phyloP scores from a whole-genome alignment of 75 land plant genomes.

The Pinus albicaulis region DNA sequence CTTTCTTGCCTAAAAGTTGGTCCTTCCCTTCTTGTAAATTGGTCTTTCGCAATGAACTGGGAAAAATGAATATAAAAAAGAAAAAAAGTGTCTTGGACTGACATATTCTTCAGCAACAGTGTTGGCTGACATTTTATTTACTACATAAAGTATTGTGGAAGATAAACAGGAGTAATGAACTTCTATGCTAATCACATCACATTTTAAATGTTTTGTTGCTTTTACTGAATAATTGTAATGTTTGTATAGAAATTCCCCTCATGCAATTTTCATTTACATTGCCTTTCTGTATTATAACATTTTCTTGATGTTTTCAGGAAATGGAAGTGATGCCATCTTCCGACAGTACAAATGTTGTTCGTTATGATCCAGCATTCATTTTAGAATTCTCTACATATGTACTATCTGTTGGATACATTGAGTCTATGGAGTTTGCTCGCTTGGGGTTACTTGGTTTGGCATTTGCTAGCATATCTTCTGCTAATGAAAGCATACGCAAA shows the following conservation, averaged over 20 bases:
- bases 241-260: background rate
- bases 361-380: constrained; percentile 86
- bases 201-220: background rate
- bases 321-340: constrained; percentile 1
- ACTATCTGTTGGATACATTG: constrained; percentile 61
- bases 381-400: constrained; percentile 75
- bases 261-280: background rate
- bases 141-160: background rate
- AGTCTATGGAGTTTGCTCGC: constrained; percentile 74
- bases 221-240: background rate
- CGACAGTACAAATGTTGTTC: constrained; percentile 2
- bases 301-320: constrained; percentile 2
- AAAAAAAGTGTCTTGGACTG: no score
- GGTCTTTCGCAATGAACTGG: no score
- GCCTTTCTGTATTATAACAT: constrained; percentile 1
- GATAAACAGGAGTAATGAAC: no score
- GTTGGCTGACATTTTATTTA: background rate
- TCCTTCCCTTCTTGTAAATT: no score
- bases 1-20: no score
- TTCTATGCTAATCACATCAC: background rate
- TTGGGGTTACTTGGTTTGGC: constrained; percentile 87
- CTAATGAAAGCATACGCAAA: constrained; percentile 61
- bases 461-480: constrained; percentile 74
- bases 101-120: background rate
- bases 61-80: no score